phyloP scores from a whole-genome alignment of 129 eudicot genomes.

The Glebionis coronaria region DNA sequence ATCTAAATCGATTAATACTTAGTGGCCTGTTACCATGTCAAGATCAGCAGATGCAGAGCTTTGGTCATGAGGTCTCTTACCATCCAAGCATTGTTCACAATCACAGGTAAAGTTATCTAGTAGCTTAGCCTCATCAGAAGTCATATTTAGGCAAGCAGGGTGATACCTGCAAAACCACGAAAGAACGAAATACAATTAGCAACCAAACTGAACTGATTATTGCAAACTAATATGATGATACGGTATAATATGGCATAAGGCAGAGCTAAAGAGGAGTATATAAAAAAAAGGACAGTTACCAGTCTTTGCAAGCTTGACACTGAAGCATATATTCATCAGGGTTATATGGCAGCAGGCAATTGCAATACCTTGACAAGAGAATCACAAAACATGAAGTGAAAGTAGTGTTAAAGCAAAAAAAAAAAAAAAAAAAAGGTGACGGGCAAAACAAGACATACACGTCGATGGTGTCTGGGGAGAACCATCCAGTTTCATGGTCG shows the following conservation, averaged over 20 bases:
- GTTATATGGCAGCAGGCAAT: conserved; percentile 62
- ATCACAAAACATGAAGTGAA: not conserved
- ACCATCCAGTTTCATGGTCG: conserved; percentile 56
- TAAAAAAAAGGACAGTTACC: no score
- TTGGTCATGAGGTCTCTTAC: not conserved
- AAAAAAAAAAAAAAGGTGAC: not conserved
- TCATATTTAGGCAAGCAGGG: conserved; percentile 66
- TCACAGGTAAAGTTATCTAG: conserved; percentile 55
- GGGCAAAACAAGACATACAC: conserved; percentile 32
- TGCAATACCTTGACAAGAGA: conserved; percentile 50
- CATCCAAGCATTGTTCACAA: conserved; percentile 38
- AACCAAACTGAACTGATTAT: not conserved
- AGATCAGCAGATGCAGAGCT: conserved; percentile 28
- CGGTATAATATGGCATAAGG: not conserved
- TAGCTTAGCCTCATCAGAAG: conserved; percentile 49
- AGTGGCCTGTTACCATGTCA: conserved; percentile 39
- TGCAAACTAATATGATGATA: not conserved
- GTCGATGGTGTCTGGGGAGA: conserved; percentile 57
- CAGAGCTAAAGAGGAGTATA: no score
- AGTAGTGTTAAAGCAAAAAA: not conserved
- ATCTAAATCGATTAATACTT: not conserved
- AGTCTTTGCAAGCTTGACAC: conserved; percentile 62
- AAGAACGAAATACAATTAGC: not conserved
- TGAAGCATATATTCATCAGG: conserved; percentile 68
- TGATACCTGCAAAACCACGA: conserved; percentile 53